These are phyloP conservation scores for Aspergillus kassunensis DNA, from an alignment of 495 filamentous ascomycete species.

Conservation along the genomic window DNA sequence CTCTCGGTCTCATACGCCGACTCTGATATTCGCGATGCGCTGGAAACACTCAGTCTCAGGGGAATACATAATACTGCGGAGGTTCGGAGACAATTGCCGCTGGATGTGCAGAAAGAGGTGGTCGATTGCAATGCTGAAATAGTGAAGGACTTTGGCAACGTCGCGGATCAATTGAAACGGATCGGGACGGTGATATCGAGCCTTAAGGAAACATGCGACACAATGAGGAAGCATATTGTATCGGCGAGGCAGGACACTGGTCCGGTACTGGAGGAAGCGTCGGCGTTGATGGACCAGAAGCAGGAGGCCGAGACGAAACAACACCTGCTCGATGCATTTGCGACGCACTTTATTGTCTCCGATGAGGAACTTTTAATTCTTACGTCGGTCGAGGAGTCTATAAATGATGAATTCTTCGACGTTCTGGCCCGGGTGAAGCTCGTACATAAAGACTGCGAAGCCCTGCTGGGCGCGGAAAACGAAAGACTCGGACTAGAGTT, in stretches of 20 bases:
- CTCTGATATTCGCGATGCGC: constrained; percentile 82
- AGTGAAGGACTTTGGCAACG: constrained; percentile 81
- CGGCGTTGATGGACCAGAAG: constrained; percentile 68
- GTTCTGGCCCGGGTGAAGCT: constrained; percentile 77
- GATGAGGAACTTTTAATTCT: constrained; percentile 71
- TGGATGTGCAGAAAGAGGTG: constrained; percentile 89
- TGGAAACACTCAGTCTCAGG: constrained; percentile 69
- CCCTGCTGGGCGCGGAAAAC: constrained; percentile 84
- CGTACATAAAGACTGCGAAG: constrained; percentile 82
- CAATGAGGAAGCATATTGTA: constrained; percentile 73
- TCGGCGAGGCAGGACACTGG: constrained; percentile 70
- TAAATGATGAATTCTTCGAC: constrained; percentile 82
- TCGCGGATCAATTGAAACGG: constrained; percentile 88
- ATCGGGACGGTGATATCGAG: constrained; percentile 75
- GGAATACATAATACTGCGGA: constrained; percentile 72
- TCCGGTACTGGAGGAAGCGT: constrained; percentile 75
- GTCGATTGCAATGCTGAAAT: constrained; percentile 92
- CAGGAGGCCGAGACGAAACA: constrained; percentile 81
- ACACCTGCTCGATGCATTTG: constrained; percentile 75
- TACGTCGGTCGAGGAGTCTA: constrained; percentile 71
- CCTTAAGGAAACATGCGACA: constrained; percentile 76
- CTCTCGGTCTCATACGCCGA: constrained; percentile 92
- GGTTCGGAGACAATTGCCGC: constrained; percentile 70
- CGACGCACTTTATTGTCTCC: constrained; percentile 75
- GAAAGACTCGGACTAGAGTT: constrained; percentile 82